Conservation (phyloP, 768 basidiomycete species). For the Mycena indigotica region DNA sequence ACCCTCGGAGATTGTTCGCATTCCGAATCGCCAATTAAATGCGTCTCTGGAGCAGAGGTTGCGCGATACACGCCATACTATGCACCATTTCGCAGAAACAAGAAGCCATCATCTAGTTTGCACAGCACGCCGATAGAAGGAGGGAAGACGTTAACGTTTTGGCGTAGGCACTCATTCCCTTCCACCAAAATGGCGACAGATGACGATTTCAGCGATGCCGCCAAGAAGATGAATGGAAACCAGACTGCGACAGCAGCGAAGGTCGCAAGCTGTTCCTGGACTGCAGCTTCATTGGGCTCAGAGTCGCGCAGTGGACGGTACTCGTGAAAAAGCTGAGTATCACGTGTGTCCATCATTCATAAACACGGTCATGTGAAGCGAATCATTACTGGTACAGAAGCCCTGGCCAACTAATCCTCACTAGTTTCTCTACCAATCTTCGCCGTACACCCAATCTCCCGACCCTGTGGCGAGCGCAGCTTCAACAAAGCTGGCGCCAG, state of each 20-base stretch:
- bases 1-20: not conserved
- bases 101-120: slow-evolving; percentile 1
- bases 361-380: too few relatives aligned
- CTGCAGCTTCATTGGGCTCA: too few relatives aligned
- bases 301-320: too few relatives aligned
- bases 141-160: not conserved
- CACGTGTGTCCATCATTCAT: too few relatives aligned
- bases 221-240: too few relatives aligned
- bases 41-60: not conserved
- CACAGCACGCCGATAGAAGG: not conserved
- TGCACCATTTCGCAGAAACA: slow-evolving; percentile 7
- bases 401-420: too few relatives aligned
- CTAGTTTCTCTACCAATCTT: slow-evolving; percentile 24
- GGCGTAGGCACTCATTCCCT: too few relatives aligned
- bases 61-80: slow-evolving; percentile 17
- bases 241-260: too few relatives aligned
- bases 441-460: slow-evolving; percentile 18
- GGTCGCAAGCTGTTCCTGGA: too few relatives aligned
- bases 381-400: too few relatives aligned
- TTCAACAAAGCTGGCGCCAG: not conserved
- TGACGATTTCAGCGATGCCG: slow-evolving; percentile 4
- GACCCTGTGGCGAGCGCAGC: not conserved
- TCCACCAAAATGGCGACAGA: slow-evolving; percentile 8
- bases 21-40: not conserved
- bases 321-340: too few relatives aligned